Percentiles rank a stretch among this genome's conserved stretches.
These are phyloP conservation scores for Periconia sp. DNA, from an alignment of 2,329 filamentous ascomycete species.

Conservation along the genomic window DNA sequence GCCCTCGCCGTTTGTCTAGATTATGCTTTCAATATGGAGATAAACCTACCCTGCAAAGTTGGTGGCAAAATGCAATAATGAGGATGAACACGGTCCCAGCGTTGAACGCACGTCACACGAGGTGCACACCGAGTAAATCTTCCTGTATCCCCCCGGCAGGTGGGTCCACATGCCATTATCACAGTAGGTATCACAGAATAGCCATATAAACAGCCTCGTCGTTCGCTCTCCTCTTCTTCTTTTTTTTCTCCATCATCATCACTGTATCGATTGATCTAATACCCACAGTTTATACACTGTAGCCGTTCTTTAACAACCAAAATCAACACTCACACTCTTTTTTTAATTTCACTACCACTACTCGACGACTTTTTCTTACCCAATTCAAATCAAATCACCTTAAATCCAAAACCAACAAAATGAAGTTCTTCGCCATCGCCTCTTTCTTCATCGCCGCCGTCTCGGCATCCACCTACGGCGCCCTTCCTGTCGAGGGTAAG, in stretches of 20 bases:
- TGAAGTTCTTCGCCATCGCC: conserved; percentile 36
- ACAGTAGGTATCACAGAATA: not conserved
- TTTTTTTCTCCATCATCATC: conserved; percentile 10
- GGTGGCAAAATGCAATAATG: not conserved
- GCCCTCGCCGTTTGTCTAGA: not conserved
- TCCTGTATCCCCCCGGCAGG: not conserved
- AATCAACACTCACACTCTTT: conserved; percentile 11
- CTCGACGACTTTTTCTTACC: conserved; percentile 1
- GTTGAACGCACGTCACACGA: not conserved
- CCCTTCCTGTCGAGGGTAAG: not conserved
- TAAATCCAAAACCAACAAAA: conserved; percentile 15
- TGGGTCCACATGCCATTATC: not conserved
- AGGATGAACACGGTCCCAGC: not conserved
- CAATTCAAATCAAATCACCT: conserved; percentile 9
- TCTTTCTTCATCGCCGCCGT: conserved; percentile 28
- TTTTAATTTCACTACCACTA: conserved; percentile 13
- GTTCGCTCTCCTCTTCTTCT: conserved; percentile 5
- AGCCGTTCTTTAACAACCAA: conserved; percentile 29
- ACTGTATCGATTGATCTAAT: conserved; percentile 13
- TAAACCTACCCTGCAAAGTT: not conserved
- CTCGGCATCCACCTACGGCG: conserved; percentile 20
- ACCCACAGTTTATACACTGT: conserved; percentile 27
- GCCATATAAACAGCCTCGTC: conserved; percentile 18
- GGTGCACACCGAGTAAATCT: not conserved
- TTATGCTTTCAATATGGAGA: not conserved